These are phyloP conservation scores for Lathyrus aphaca DNA, from an alignment of 306 rosid genomes.

Conservation along the genomic window DNA sequence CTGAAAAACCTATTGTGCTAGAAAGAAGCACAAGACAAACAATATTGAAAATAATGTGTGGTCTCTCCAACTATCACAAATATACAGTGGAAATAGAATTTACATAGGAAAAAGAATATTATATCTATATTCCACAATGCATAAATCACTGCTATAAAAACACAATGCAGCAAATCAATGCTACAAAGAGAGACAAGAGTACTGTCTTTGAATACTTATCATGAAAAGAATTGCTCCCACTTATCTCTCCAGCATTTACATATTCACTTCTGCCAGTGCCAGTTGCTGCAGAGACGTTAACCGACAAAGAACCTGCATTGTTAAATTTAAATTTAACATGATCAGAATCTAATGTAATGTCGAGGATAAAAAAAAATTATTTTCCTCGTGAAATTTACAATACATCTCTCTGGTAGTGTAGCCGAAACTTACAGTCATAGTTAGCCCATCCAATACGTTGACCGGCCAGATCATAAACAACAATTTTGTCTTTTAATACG, in stretches of 20 bases:
- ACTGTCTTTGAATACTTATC: constrained; percentile 37
- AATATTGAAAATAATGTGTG: constrained; percentile 38
- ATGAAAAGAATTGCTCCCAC: constrained; percentile 52
- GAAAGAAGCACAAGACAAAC: constrained; percentile 40
- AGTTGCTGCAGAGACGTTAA: constrained; percentile 76
- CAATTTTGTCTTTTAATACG: constrained; percentile 82
- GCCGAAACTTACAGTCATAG: constrained; percentile 88
- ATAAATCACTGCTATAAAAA: constrained; percentile 54
- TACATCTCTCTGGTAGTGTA: constrained; percentile 28
- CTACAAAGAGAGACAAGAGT: constrained; percentile 53
- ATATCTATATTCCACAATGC: constrained; percentile 11
- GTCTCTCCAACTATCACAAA: constrained; percentile 49
- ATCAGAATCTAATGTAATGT: constrained; percentile 24
- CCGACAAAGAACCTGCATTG: constrained; percentile 68
- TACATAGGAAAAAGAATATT: constrained; percentile 43
- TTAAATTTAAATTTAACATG: constrained; percentile 26
- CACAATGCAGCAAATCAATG: constrained; percentile 45
- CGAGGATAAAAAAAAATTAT: neutral
- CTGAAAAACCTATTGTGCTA: constrained; percentile 36
- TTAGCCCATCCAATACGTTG: constrained; percentile 93
- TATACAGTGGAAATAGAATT: constrained; percentile 54
- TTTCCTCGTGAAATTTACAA: neutral
- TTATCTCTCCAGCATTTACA: constrained; percentile 73
- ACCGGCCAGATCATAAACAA: constrained; percentile 85
- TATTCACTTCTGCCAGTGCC: constrained; percentile 71